phyloP scores from a whole-genome alignment of 148 eudicot species.

The Chenopodium formosanum region DNA sequence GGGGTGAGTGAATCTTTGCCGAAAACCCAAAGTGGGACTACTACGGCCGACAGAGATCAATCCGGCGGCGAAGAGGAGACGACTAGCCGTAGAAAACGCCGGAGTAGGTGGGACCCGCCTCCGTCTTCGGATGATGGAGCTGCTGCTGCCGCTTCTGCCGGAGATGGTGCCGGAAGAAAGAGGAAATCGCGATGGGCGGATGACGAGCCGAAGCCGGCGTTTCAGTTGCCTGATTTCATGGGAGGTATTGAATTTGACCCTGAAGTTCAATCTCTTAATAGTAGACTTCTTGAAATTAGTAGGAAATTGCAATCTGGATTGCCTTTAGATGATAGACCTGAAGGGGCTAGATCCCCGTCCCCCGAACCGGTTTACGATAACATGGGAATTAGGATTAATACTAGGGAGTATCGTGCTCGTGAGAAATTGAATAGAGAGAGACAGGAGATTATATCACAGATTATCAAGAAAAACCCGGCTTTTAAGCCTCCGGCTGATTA shows the following conservation, averaged over 20 bases:
- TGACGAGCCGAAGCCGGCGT: constrained; percentile 63
- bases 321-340: constrained; percentile 77
- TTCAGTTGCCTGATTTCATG: constrained; percentile 85
- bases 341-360: constrained; percentile 87
- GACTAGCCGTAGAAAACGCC: constrained; percentile 51
- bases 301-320: constrained; percentile 64
- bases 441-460: constrained; percentile 69
- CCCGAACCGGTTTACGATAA: constrained; percentile 87
- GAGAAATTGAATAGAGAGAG: constrained; percentile 71
- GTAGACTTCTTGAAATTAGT: constrained; percentile 67
- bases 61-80: constrained; percentile 85
- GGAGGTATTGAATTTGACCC: constrained; percentile 86
- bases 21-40: constrained; percentile 43
- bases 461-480: constrained; percentile 73
- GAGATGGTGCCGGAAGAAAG: constrained; percentile 44
- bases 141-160: constrained; percentile 4
- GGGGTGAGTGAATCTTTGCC: neutral
- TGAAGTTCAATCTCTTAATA: constrained; percentile 66
- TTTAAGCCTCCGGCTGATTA: constrained; percentile 89
- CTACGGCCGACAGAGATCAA: constrained; percentile 41
- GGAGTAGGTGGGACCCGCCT: constrained; percentile 90
- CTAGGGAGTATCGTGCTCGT: constrained; percentile 77
- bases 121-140: constrained; percentile 35
- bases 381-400: constrained; percentile 78
- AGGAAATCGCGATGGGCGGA: constrained; percentile 83